phyloP scores from a whole-genome alignment of 1,284 basidiomycete genomes.

The Ganoderma multipileum region DNA sequence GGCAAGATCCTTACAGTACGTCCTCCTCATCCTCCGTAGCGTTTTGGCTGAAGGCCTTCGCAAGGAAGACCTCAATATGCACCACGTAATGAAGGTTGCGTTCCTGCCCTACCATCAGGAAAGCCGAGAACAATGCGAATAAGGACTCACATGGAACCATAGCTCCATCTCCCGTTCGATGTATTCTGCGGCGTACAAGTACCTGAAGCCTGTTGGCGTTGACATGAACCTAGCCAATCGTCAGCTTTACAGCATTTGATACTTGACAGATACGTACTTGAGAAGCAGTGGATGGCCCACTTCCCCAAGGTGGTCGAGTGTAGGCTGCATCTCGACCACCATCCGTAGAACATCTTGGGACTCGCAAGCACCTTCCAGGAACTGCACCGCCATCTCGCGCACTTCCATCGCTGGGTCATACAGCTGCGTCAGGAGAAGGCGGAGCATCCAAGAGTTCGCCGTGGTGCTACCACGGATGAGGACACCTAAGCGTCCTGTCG shows the following conservation, averaged over 20 bases:
- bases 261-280: slow-evolving; percentile 62
- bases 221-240: slow-evolving; percentile 83
- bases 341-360: slow-evolving; percentile 84
- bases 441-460: slow-evolving; percentile 85
- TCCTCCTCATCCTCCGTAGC: slow-evolving; percentile 71
- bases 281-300: slow-evolving; percentile 89
- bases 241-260: neutral
- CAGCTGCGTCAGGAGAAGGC: slow-evolving; percentile 91
- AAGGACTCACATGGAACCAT: slow-evolving; percentile 85
- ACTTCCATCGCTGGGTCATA: slow-evolving; percentile 94
- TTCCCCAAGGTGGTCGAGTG: slow-evolving; percentile 93
- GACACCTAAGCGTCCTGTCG: slow-evolving; percentile 88
- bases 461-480: slow-evolving; percentile 70
- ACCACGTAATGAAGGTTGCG: slow-evolving; percentile 89
- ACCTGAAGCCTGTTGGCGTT: slow-evolving; percentile 91
- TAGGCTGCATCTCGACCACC: slow-evolving; percentile 94
- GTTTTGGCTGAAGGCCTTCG: slow-evolving; percentile 73
- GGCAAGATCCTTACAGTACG: slow-evolving; percentile 50
- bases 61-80: slow-evolving; percentile 86
- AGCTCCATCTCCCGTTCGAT: slow-evolving; percentile 95
- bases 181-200: slow-evolving; percentile 90
- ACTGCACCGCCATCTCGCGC: slow-evolving; percentile 87
- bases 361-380: slow-evolving; percentile 90
- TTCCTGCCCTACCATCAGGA: slow-evolving; percentile 56
- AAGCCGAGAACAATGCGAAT: neutral